Base-by-base conservation (phyloP, 1,139 yeast species). In the Zygosaccharomyces sapae region DNA sequence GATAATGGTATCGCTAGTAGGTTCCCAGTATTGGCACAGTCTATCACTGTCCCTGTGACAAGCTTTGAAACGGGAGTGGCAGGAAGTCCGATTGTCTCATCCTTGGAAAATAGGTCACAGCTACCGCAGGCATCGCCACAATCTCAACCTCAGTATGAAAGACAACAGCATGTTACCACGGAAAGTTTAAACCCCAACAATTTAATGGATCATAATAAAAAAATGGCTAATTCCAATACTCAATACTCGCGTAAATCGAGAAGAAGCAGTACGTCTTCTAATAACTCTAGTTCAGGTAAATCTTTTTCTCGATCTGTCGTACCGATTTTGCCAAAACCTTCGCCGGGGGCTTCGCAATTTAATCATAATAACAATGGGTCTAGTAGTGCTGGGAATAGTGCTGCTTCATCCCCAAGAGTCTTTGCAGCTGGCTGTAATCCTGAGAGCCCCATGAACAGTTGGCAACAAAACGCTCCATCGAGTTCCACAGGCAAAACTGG, bases 301-400 rank as follows among this genome's bases (percentile, higher is more conserved):
- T 62, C 67, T 1, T 62, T 67, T 5, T 54, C 61, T 7, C 56
- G 64, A 45, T 57, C 64, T 24, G 54, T 62, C 45, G 66, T 66
- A 5, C 68, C 68, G 3, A 66, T 66, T 19, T 46, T 65, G 33
- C 68, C 69, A 3, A 66, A 64, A 47, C 67, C 66, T 9, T 53
- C 66, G 9, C 52, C 58, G 1, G 48, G 53, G 8, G 44, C 54
- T 9, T 20, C 48, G 16, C 52, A 47, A 27, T 45, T 45, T 16
- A 51, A 44, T 33, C 19, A 46, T n/a, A 38, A 38, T 18, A 13
- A 42, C 16, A 47, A 42, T 25, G 44, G 44, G 31, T 48, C 50
- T 18, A 49, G 45, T 34, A 57, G 57, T 48, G 55, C 56, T n/a
- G 49, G 46, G n/a, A 59, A 61, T 39, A 62, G 67, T 42, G 50